A percentile compares a stretch with the other conserved stretches of the same genome.
Evolutionary conservation across 148 eudicot species (phyloP).

Genomic region (Rhododendron vialii): DNA sequence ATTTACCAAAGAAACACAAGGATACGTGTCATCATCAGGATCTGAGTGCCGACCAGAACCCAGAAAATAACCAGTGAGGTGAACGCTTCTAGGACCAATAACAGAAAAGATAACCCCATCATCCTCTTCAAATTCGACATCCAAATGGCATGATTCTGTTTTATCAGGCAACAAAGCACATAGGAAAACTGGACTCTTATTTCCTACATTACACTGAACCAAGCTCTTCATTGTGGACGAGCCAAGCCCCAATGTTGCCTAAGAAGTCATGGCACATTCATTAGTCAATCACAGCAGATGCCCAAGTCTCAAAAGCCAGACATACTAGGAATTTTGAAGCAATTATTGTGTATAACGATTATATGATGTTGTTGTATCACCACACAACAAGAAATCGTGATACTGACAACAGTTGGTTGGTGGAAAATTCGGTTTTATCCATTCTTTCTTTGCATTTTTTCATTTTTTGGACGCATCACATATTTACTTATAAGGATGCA

Average conservation of each 20-base stretch:
- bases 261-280: constrained; percentile 7
- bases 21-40: constrained; percentile 68
- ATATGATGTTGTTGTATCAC: not conserved
- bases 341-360: not conserved
- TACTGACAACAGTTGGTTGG: not conserved
- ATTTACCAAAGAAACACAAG: constrained; percentile 22
- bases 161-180: constrained; percentile 72
- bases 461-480: not conserved
- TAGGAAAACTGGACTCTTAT: constrained; percentile 72
- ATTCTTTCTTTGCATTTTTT: not conserved
- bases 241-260: constrained; percentile 84
- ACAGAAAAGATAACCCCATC: constrained; percentile 77
- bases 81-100: constrained; percentile 73
- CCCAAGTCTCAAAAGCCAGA: not conserved
- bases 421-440: not conserved
- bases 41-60: constrained; percentile 19
- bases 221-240: constrained; percentile 40
- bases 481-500: not conserved
- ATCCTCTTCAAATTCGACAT: constrained; percentile 83
- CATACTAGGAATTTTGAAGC: not conserved
- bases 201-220: constrained; percentile 85
- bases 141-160: constrained; percentile 69
- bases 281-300: not conserved
- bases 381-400: not conserved
- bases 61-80: constrained; percentile 70